phyloP scores from a whole-genome alignment of 2,329 filamentous ascomycete genomes.

The Neonectria coccinea region DNA sequence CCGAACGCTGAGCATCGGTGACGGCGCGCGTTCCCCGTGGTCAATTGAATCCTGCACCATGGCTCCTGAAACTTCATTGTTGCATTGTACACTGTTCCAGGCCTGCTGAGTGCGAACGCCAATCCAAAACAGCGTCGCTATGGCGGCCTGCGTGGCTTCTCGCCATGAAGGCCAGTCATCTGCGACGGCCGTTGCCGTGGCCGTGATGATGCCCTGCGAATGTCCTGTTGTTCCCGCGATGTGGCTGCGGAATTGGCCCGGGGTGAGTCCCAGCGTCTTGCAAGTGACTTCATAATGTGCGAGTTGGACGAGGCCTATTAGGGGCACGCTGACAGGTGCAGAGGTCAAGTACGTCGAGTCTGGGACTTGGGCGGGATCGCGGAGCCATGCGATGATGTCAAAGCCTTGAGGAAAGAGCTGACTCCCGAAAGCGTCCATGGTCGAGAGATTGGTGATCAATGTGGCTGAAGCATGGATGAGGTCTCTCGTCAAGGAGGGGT shows the following conservation, averaged over 20 bases:
- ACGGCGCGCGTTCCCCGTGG: slow-evolving; percentile 21
- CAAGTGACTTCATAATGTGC: slow-evolving; percentile 25
- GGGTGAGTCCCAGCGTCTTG: slow-evolving; percentile 21
- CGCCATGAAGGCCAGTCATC: slow-evolving; percentile 25
- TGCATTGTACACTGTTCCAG: slow-evolving; percentile 12
- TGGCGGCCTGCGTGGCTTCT: slow-evolving; percentile 15
- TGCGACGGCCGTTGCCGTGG: slow-evolving; percentile 9
- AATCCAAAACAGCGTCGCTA: slow-evolving; percentile 26
- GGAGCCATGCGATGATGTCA: slow-evolving; percentile 13
- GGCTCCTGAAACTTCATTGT: slow-evolving; percentile 17
- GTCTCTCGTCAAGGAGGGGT: slow-evolving; percentile 13
- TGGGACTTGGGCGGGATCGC: neutral
- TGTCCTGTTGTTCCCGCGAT: slow-evolving; percentile 26
- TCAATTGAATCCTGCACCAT: slow-evolving; percentile 25
- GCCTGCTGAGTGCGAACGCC: slow-evolving; percentile 22
- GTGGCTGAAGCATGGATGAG: neutral
- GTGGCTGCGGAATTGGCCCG: slow-evolving; percentile 21
- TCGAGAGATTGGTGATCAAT: slow-evolving; percentile 1
- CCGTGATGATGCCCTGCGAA: slow-evolving; percentile 25
- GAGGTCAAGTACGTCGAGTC: slow-evolving; percentile 16
- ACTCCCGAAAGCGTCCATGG: neutral
- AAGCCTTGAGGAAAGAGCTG: slow-evolving; percentile 13
- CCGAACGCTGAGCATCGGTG: slow-evolving; percentile 25
- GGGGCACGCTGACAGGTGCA: slow-evolving; percentile 17
- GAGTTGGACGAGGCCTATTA: slow-evolving; percentile 26